Percentiles rank a stretch among this genome's conserved stretches.
These are phyloP conservation scores for Epicoccum sorghinum DNA, from an alignment of 2,329 filamentous ascomycete genomes.

Conservation along the genomic window DNA sequence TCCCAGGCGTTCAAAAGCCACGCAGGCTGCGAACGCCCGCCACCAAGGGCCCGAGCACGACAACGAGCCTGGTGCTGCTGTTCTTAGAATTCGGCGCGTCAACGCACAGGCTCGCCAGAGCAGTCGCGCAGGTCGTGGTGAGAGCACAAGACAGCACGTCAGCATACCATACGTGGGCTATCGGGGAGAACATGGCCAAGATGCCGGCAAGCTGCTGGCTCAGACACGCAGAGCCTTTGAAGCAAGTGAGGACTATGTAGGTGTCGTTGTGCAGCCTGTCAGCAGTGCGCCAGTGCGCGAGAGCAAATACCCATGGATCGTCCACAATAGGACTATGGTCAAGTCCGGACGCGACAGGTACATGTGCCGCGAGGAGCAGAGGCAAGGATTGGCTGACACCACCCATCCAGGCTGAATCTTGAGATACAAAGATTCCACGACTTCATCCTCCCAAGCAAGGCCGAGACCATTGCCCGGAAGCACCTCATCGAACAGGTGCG, in stretches of 20 bases:
- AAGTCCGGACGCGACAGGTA: constrained; percentile 20
- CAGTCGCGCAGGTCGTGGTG: background rate
- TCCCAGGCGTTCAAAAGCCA: constrained; percentile 26
- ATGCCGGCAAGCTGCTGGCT: constrained; percentile 11
- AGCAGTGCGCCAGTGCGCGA: background rate
- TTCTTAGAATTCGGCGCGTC: too few relatives aligned
- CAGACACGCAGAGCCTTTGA: constrained; percentile 16
- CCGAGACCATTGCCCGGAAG: constrained; percentile 50
- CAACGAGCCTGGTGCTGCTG: too few relatives aligned
- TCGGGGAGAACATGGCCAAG: background rate
- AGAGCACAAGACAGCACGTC: background rate
- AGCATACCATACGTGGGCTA: background rate
- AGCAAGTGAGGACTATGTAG: constrained; percentile 24
- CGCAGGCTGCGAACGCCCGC: constrained; percentile 5
- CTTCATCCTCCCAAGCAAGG: constrained; percentile 45
- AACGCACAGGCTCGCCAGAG: too few relatives aligned
- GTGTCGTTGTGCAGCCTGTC: constrained; percentile 24
- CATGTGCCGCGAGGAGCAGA: background rate
- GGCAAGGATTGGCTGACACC: background rate
- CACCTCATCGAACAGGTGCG: constrained; percentile 42
- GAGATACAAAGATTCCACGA: constrained; percentile 39
- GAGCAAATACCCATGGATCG: constrained; percentile 24
- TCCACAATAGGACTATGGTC: background rate
- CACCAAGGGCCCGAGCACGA: too few relatives aligned
- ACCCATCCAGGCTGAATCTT: constrained; percentile 24